Evolutionary conservation across 371 early-diverging fungal genomes (phyloP), one percentile per base, ranked within the genome.

Genomic region (Mucor mucedo): DNA sequence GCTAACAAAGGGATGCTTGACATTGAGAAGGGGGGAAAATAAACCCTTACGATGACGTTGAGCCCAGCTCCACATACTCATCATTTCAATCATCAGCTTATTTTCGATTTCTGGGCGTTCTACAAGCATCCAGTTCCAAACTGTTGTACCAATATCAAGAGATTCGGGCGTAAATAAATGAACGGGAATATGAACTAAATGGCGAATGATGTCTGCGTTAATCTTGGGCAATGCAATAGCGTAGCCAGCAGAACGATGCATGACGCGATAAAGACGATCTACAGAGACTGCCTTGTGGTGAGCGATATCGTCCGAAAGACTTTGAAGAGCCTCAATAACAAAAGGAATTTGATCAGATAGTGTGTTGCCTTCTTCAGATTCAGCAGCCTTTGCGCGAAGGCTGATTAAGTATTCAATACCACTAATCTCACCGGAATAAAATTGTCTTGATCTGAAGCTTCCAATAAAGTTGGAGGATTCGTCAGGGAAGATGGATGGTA

Each of bases 71-170:
- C 98, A 98, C 30, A 90, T 87, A 14, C 84, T 77, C 9, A 91
- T 75, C 50, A 98, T 84, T 55, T 96, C 91, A 7, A 87, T 83
- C 87, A 97, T 89, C 53, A 97, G 73, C n/a, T 89, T 78, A n/a
- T 86, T 83, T 64, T 91, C 91, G 11, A 89, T 72, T 4, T 87
- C 91, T 2, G 94, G 84, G 41, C 91, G 82, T 56, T 92, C 88
- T 2, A 90, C 86, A 39, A 95, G 84, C 54, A 98, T 80, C 91
- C 92, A 93, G 47, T 87, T 91, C 97, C 97, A 98, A 6, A 93
- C 88, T 4, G 88, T 81, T 0, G 90, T 85, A 39, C 91, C 91
- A 21, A 91, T 84, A 61, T 92, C 92, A 75, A 98, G 74, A 9
- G 91, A 83, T 48, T 88, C 85, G 6, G 90, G 85, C 10, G 90